Conservation (phyloP, 192 early-diverging fungal species). For the Linnemannia schmuckeri region DNA sequence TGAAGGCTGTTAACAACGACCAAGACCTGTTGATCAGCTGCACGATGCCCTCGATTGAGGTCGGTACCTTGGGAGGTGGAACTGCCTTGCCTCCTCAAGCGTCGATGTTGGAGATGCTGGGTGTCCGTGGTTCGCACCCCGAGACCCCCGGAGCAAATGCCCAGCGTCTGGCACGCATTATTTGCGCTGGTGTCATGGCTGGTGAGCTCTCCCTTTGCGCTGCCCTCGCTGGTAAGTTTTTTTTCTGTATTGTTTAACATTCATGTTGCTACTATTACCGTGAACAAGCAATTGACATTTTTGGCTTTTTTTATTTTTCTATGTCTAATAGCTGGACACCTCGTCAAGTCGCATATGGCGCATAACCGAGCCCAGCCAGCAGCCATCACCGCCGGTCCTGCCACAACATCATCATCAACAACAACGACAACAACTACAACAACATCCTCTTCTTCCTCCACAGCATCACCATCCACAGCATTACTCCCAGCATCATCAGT, state of each 20-base stretch:
- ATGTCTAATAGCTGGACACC: constrained; percentile 74
- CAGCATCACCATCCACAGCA: constrained; percentile 21
- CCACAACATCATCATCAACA: constrained; percentile 16
- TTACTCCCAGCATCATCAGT: constrained; percentile 27
- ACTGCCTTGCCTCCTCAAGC: constrained; percentile 87
- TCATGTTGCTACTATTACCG: not conserved
- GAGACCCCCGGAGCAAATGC: constrained; percentile 87
- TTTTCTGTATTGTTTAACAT: not conserved
- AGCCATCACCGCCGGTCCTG: constrained; percentile 20
- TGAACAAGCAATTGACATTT: not conserved
- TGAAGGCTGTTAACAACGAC: constrained; percentile 87
- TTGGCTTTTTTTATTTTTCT: not conserved
- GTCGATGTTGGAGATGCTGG: constrained; percentile 90
- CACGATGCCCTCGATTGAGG: constrained; percentile 95
- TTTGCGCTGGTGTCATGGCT: constrained; percentile 92
- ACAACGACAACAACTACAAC: constrained; percentile 7
- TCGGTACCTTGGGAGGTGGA: constrained; percentile 94
- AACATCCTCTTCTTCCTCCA: not conserved
- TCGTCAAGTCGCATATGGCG: constrained; percentile 91
- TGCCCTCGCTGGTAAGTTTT: constrained; percentile 75
- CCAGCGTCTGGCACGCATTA: constrained; percentile 86
- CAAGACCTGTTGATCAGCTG: constrained; percentile 88
- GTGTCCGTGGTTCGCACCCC: constrained; percentile 84
- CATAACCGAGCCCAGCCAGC: constrained; percentile 79
- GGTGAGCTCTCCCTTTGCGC: constrained; percentile 90